Evolutionary conservation across 352 stramenopile genomes (phyloP).

Genomic region (Pythium volutum): DNA sequence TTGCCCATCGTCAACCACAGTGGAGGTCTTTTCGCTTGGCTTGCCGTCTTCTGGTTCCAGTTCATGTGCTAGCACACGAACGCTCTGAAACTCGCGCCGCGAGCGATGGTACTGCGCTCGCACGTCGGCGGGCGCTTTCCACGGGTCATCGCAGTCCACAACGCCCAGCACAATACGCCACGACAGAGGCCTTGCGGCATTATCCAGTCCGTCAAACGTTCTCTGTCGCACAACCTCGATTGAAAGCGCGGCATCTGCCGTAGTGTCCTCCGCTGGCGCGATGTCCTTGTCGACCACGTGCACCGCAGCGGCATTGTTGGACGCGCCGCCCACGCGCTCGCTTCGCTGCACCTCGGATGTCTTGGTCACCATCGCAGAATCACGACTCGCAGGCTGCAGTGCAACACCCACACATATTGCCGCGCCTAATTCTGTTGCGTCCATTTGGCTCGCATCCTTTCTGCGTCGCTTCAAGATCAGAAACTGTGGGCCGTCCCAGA

Average conservation of each 20-base stretch:
- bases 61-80: background rate
- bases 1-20: background rate
- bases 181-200: constrained; percentile 1
- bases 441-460: constrained; percentile 2
- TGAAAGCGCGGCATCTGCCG: background rate
- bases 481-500: background rate
- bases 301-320: constrained; percentile 1
- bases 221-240: constrained; percentile 13
- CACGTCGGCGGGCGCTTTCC: constrained; percentile 1
- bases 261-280: background rate
- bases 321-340: constrained; percentile 1
- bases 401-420: background rate
- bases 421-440: background rate
- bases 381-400: background rate
- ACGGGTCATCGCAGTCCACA: constrained; percentile 3
- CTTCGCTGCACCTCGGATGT: constrained; percentile 10
- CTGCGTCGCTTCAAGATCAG: background rate
- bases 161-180: constrained; percentile 25
- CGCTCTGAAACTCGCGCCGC: constrained; percentile 22
- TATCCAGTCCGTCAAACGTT: constrained; percentile 17
- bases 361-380: constrained; percentile 21
- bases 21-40: background rate
- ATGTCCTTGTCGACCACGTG: background rate
- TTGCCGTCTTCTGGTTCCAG: constrained; percentile 9
- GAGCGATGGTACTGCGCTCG: constrained; percentile 29